phyloP scores from a whole-genome alignment of 108 stramenopile species.

The Skeletonema menzelii region DNA sequence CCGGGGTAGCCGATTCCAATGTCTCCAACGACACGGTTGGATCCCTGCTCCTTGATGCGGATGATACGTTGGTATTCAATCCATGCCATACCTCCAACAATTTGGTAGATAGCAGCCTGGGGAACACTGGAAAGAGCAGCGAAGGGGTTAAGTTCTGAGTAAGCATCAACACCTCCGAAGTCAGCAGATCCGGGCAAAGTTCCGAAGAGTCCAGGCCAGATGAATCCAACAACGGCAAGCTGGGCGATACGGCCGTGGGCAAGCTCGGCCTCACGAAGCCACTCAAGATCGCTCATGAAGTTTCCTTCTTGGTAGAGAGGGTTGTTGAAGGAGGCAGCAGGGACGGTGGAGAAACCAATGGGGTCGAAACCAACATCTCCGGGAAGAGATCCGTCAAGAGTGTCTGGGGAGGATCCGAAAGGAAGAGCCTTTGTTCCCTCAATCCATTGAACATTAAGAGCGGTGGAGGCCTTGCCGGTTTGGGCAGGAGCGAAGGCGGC shows the following conservation, averaged over 20 bases:
- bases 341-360: conserved; percentile 91
- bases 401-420: conserved; percentile 73
- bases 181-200: conserved; percentile 92
- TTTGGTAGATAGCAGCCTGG: conserved; percentile 81
- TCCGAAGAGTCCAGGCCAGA: conserved; percentile 92
- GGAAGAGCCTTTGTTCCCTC: conserved; percentile 79
- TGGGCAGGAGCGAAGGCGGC: conserved; percentile 50
- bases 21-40: conserved; percentile 82
- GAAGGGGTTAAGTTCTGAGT: conserved; percentile 92
- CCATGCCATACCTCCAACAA: conserved; percentile 81
- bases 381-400: conserved; percentile 88
- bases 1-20: conserved; percentile 91
- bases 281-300: conserved; percentile 71
- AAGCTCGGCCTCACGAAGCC: conserved; percentile 97
- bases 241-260: conserved; percentile 97
- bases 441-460: conserved; percentile 39
- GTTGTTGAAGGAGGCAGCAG: conserved; percentile 66
- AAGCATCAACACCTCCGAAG: conserved; percentile 90
- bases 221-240: conserved; percentile 95
- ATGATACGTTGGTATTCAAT: conserved; percentile 87
- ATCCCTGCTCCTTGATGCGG: conserved; percentile 80
- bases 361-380: conserved; percentile 98
- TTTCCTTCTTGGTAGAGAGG: conserved; percentile 44
- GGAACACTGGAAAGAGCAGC: conserved; percentile 86
- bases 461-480: conserved; percentile 42